Percentiles rank a stretch among this genome's conserved stretches.
Conservation (phyloP, 345 rosid genomes). For the Psidium friedrichsthalianum region DNA sequence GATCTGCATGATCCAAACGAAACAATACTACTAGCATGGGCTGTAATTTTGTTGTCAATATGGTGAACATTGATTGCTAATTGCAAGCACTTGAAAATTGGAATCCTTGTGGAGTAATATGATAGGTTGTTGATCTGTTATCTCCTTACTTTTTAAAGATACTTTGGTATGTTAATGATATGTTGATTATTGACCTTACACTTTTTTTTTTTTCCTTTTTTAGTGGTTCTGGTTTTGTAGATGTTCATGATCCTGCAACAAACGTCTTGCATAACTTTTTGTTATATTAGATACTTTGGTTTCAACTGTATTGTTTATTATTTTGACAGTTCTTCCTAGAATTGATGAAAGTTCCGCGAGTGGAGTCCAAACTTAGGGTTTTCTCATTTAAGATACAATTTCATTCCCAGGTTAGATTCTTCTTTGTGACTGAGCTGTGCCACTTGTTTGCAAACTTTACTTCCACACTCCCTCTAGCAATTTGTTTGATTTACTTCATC, state of each 20-base stretch:
- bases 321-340: constrained; percentile 70
- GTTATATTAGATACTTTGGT: neutral
- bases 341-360: constrained; percentile 83
- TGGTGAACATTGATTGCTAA: neutral
- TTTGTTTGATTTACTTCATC: constrained; percentile 8
- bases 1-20: neutral
- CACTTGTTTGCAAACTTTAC: neutral
- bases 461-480: neutral
- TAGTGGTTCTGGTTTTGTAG: neutral
- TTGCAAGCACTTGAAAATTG: neutral
- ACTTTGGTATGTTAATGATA: neutral
- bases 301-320: neutral
- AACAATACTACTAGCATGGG: neutral
- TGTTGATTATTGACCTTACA: neutral
- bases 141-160: neutral
- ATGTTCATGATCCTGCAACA: neutral
- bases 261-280: neutral
- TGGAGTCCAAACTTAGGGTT: constrained; percentile 86
- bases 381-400: constrained; percentile 91
- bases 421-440: neutral
- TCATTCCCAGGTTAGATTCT: constrained; percentile 47
- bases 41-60: neutral
- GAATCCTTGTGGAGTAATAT: neutral
- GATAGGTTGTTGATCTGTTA: neutral
- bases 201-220: neutral